Conservation (phyloP, 129 eudicot species). For the Heracleum sosnowskyi region DNA sequence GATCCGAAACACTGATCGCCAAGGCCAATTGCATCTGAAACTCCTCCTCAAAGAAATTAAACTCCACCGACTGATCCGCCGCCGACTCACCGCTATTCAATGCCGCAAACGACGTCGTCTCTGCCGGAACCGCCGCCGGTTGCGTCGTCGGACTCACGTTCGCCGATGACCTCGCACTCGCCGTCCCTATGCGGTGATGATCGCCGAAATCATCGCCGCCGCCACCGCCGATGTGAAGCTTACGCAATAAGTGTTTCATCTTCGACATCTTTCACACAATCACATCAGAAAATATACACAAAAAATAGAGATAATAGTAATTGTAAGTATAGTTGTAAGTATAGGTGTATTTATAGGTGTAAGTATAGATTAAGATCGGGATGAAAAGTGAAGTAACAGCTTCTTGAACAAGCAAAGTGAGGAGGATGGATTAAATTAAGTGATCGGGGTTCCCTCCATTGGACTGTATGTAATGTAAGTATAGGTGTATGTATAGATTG, state of each 20-base stretch:
- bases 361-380: neutral
- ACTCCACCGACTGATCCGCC: conserved; percentile 25
- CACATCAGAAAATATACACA: conserved; percentile 37
- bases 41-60: conserved; percentile 80
- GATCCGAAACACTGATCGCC: conserved; percentile 84
- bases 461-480: neutral
- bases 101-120: conserved; percentile 1
- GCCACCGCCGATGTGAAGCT: conserved; percentile 83
- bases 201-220: conserved; percentile 17
- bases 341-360: neutral
- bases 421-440: neutral
- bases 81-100: conserved; percentile 14
- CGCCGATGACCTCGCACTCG: conserved; percentile 13
- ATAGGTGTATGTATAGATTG: conserved; percentile 1
- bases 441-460: conserved; percentile 5
- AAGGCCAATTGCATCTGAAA: conserved; percentile 86
- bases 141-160: neutral
- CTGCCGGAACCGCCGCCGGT: conserved; percentile 10
- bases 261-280: conserved; percentile 48
- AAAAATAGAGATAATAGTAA: too few relatives aligned
- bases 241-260: conserved; percentile 78
- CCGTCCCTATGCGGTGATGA: conserved; percentile 23
- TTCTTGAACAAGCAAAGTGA: neutral
- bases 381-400: neutral
- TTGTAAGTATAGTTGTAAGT: too few relatives aligned